Percentiles rank a stretch among this genome's conserved stretches.
phyloP scores from a whole-genome alignment of 1,284 basidiomycete genomes.

The Earliella scabrosa region DNA sequence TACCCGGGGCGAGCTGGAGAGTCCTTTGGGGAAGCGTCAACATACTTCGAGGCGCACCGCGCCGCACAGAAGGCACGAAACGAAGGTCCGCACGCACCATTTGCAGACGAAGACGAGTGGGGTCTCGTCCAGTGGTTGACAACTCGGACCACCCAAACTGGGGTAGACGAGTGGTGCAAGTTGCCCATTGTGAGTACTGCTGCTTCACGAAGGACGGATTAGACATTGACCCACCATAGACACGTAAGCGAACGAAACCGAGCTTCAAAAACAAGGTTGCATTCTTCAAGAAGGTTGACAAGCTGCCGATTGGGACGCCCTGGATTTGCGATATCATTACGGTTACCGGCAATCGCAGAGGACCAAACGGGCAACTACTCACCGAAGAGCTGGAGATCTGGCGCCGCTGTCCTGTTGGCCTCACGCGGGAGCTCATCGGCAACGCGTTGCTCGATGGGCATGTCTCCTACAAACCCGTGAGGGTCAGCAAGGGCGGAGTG shows the following conservation, averaged over 20 bases:
- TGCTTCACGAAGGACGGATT: no score
- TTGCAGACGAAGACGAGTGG: not conserved
- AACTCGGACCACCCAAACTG: not conserved
- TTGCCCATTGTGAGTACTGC: not conserved
- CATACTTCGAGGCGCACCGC: not conserved
- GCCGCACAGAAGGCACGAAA: not conserved
- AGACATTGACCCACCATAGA: no score
- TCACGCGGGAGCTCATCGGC: not conserved
- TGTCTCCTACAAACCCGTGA: not conserved
- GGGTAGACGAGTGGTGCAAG: not conserved
- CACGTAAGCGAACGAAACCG: not conserved
- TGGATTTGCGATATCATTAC: constrained; percentile 1
- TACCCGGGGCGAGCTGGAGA: not conserved
- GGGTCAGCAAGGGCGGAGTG: not conserved
- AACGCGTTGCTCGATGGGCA: not conserved
- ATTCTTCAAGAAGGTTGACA: not conserved
- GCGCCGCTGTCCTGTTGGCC: not conserved
- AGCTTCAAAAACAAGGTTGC: no score
- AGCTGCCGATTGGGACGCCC: not conserved
- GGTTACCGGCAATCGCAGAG: not conserved
- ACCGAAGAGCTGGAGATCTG: constrained; percentile 10
- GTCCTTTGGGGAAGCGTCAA: not conserved
- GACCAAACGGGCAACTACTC: not conserved
- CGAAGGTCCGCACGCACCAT: not conserved
- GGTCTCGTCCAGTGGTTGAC: not conserved